phyloP scores from a whole-genome alignment of 352 stramenopile species.

The Pythium biforme region DNA sequence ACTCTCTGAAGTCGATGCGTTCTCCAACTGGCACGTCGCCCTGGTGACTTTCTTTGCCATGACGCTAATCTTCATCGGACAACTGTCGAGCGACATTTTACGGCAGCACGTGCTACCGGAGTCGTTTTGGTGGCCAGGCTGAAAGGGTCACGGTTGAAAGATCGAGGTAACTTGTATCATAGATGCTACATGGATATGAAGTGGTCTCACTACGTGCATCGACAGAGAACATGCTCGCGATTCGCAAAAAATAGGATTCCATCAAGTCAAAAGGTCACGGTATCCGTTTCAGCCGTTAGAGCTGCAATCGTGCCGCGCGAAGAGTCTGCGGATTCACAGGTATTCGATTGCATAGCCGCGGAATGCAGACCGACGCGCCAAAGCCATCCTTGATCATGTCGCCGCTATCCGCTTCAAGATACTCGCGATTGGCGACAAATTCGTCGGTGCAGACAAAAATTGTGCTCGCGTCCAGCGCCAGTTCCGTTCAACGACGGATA shows the following conservation, averaged over 20 bases:
- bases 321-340: neutral
- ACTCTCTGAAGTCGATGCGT: conserved; percentile 78
- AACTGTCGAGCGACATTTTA: conserved; percentile 73
- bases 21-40: conserved; percentile 77
- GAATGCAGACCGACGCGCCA: too few relatives aligned
- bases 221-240: neutral
- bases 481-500: neutral
- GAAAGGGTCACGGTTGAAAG: conserved; percentile 12
- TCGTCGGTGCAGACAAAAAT: too few relatives aligned
- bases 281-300: conserved; percentile 2
- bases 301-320: neutral
- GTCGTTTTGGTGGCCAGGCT: conserved; percentile 48
- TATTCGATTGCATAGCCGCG: neutral
- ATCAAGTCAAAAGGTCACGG: neutral
- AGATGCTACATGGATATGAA: neutral
- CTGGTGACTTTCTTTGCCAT: conserved; percentile 76
- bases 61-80: conserved; percentile 83
- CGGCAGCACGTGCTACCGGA: conserved; percentile 55
- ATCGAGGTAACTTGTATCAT: conserved; percentile 10
- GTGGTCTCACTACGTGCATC: neutral
- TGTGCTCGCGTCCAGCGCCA: too few relatives aligned
- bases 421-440: too few relatives aligned
- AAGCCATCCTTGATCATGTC: too few relatives aligned
- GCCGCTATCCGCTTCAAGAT: too few relatives aligned
- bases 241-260: neutral